These are phyloP conservation scores for Vitis rotundifolia DNA, from an alignment of 164 flowering plant species.

Conservation along the genomic window DNA sequence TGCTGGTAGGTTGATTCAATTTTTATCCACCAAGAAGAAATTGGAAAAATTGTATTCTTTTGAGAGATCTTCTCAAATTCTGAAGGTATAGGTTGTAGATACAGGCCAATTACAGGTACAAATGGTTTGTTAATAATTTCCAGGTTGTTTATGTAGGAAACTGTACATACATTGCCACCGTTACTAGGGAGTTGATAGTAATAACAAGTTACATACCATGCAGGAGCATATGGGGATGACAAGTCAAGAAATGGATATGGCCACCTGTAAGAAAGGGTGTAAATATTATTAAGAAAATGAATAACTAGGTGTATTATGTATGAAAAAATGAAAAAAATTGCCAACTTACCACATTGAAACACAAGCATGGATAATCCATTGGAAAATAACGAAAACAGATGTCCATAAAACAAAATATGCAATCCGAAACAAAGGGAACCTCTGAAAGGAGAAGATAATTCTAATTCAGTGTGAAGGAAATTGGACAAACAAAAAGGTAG, in stretches of 20 bases:
- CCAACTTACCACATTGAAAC: conserved; percentile 38
- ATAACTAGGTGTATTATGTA: background rate
- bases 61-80: no score
- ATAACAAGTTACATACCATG: conserved; percentile 34
- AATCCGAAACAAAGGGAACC: conserved; percentile 59
- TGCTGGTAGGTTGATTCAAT: no score
- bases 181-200: no score
- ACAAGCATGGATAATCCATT: conserved; percentile 65
- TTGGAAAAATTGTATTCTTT: no score
- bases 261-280: conserved; percentile 43
- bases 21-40: no score
- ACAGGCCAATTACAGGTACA: background rate
- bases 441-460: conserved; percentile 29
- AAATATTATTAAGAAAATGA: background rate
- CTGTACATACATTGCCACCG: no score
- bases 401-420: conserved; percentile 61
- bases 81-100: no score
- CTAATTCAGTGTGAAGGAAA: background rate
- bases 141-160: no score
- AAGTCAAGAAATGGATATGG: conserved; percentile 68
- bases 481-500: background rate
- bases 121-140: background rate
- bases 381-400: conserved; percentile 42
- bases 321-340: background rate
- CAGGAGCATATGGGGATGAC: conserved; percentile 44